A percentile compares a stretch with the other conserved stretches of the same genome.
These are phyloP conservation scores for Comarum palustre DNA, from an alignment of 306 rosid species.

Conservation along the genomic window DNA sequence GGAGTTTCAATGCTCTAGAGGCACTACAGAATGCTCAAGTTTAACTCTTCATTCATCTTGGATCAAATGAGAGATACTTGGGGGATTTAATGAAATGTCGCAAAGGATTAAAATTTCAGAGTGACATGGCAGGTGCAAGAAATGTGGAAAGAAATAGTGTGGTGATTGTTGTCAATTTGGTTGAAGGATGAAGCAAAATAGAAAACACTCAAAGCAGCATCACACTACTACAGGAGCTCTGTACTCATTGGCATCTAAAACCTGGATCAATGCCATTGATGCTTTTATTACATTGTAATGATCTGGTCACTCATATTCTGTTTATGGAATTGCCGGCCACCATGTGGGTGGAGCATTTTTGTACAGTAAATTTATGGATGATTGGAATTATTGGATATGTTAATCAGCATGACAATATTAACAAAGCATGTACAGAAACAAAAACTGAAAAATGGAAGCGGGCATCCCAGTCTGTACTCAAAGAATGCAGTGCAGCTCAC, in stretches of 20 bases:
- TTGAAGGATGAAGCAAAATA: background rate
- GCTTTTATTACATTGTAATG: background rate
- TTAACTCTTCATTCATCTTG: too few relatives aligned
- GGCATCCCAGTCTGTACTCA: background rate
- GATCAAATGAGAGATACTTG: too few relatives aligned
- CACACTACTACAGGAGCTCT: background rate
- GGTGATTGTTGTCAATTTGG: background rate
- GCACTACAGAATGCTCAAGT: background rate
- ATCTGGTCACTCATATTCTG: background rate
- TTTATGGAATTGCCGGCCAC: slow-evolving; percentile 5
- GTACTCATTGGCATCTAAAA: background rate
- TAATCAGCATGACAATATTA: background rate
- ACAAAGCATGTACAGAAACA: slow-evolving; percentile 18
- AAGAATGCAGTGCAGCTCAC: slow-evolving; percentile 9
- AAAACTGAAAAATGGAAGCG: slow-evolving; percentile 20
- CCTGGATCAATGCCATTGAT: background rate
- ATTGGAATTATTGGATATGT: background rate
- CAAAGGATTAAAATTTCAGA: too few relatives aligned
- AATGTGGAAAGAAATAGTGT: background rate
- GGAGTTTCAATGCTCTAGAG: too few relatives aligned
- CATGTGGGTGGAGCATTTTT: slow-evolving; percentile 9
- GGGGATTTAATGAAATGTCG: too few relatives aligned
- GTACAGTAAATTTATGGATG: slow-evolving; percentile 11
- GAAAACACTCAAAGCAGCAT: slow-evolving; percentile 1
- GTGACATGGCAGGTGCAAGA: background rate